phyloP scores from a whole-genome alignment of 148 eudicot species.

The Rhododendron mucronatum region DNA sequence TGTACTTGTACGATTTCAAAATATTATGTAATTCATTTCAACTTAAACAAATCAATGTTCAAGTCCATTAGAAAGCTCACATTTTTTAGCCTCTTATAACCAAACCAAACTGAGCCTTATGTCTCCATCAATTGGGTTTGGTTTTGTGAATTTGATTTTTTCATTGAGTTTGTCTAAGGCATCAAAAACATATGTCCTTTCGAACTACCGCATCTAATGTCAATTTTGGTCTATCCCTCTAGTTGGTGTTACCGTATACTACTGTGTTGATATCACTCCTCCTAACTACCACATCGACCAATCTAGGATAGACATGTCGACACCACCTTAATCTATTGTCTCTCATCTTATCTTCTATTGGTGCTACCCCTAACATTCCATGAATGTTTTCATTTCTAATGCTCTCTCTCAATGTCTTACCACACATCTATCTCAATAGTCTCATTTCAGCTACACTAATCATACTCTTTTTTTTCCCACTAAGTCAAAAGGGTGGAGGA shows the following conservation, averaged over 20 bases:
- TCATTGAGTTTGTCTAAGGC: not conserved
- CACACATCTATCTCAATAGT: not conserved
- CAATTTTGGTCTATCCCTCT: not conserved
- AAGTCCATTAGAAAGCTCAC: not conserved
- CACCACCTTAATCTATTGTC: not conserved
- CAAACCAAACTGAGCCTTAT: not conserved
- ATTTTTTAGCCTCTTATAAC: not conserved
- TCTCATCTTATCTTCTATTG: not conserved
- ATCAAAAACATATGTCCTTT: not conserved
- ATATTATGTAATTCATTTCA: not conserved
- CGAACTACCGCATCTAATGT: not conserved
- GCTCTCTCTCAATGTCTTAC: not conserved
- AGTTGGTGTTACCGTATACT: not conserved
- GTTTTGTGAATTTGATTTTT: not conserved
- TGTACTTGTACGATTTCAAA: not conserved
- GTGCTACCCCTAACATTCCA: not conserved
- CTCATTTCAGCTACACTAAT: not conserved
- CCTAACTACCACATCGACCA: not conserved
- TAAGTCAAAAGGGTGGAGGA: no score
- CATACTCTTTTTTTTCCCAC: not conserved
- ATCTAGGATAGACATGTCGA: not conserved
- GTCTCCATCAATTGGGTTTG: not conserved
- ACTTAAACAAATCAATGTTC: not conserved
- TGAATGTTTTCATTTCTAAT: not conserved
- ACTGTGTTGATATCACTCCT: not conserved